phyloP scores from a whole-genome alignment of 345 rosid genomes.

The Salix exigua region DNA sequence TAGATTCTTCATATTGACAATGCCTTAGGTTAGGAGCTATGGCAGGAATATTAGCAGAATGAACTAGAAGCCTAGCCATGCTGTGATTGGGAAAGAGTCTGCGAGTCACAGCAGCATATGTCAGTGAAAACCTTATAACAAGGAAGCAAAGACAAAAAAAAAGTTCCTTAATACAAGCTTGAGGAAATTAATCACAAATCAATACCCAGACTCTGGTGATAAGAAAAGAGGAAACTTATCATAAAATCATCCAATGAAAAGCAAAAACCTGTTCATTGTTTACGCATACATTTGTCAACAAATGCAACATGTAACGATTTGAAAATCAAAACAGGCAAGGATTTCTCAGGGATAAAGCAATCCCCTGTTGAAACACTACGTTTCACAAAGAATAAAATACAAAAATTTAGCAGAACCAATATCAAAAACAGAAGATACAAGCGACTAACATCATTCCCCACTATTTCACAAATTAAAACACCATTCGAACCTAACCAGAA shows the following conservation, averaged over 20 bases:
- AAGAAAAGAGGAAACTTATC: not conserved
- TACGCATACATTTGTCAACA: not conserved
- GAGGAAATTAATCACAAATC: not conserved
- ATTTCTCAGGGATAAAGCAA: not conserved
- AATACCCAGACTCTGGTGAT: not conserved
- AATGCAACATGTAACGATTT: not conserved
- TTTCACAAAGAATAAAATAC: not conserved
- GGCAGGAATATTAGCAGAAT: constrained; percentile 42
- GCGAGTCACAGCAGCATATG: constrained; percentile 26
- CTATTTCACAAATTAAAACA: not conserved
- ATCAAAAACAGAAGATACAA: not conserved
- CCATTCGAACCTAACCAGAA: not conserved
- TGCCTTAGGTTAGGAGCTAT: constrained; percentile 36
- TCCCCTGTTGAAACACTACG: not conserved
- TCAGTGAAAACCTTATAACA: not conserved
- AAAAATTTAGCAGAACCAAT: not conserved
- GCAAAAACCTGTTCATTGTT: not conserved
- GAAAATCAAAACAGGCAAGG: not conserved
- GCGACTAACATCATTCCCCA: too few relatives aligned
- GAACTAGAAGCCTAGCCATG: constrained; percentile 74
- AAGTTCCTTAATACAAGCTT: not conserved
- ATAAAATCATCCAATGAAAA: not conserved
- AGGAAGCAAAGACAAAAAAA: not conserved
- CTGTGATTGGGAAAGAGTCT: constrained; percentile 25
- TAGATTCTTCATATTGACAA: constrained; percentile 41